A percentile compares a stretch with the other conserved stretches of the same genome.
phyloP scores from a whole-genome alignment of 2,329 filamentous ascomycete genomes.

The Pseudopithomyces chartarum region DNA sequence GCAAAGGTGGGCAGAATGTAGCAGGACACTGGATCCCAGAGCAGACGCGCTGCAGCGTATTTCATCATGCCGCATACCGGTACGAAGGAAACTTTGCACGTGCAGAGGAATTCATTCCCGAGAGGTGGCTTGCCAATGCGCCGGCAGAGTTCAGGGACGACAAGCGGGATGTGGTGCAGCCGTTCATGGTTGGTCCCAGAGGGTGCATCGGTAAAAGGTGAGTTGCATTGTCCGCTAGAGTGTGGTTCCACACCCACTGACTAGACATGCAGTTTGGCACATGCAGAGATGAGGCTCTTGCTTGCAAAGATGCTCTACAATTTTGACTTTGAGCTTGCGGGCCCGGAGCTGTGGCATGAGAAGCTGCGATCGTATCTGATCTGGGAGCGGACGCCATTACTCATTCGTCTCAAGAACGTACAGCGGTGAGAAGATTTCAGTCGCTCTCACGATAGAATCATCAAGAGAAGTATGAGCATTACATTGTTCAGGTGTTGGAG shows the following conservation, averaged over 20 bases:
- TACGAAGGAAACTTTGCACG: neutral
- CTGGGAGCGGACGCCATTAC: neutral
- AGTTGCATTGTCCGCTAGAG: neutral
- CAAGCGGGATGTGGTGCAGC: neutral
- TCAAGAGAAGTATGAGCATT: no score
- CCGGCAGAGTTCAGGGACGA: neutral
- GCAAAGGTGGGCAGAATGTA: neutral
- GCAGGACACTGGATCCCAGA: neutral
- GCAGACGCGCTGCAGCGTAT: neutral
- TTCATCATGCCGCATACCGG: neutral
- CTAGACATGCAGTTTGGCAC: neutral
- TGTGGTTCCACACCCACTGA: neutral
- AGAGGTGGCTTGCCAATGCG: neutral
- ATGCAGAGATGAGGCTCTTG: neutral
- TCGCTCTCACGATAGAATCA: no score
- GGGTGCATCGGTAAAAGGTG: neutral
- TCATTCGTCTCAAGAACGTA: neutral
- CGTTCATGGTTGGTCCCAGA: neutral
- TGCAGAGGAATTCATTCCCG: neutral
- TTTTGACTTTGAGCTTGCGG: neutral
- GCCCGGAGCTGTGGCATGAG: neutral
- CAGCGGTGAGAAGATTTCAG: neutral
- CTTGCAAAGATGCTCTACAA: neutral
- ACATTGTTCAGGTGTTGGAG: no score
- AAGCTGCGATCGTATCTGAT: neutral